phyloP scores from a whole-genome alignment of 2,329 filamentous ascomycete species.

The Paracoccidioides brasiliensis region DNA sequence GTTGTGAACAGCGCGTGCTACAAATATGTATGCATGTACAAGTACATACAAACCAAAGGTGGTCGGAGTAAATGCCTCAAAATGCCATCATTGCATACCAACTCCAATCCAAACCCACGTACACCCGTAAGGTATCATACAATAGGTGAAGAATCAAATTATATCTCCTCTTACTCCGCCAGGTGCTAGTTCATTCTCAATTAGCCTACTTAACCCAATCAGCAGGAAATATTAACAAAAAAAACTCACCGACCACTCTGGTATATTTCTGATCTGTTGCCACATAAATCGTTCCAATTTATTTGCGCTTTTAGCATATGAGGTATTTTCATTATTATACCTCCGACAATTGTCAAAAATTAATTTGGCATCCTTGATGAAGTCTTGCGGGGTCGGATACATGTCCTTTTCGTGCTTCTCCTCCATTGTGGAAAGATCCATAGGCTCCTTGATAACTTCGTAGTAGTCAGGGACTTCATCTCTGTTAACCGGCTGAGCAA shows the following conservation, averaged over 20 bases:
- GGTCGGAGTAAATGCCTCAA: not conserved
- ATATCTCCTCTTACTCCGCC: slow-evolving; percentile 21
- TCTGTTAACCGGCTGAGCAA: slow-evolving; percentile 81
- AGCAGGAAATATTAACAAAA: not conserved
- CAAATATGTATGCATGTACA: not conserved
- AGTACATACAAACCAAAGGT: not conserved
- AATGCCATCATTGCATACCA: not conserved
- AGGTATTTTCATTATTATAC: slow-evolving; percentile 92
- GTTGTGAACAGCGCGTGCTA: not conserved
- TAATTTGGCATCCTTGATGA: slow-evolving; percentile 74
- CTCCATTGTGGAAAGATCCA: slow-evolving; percentile 96
- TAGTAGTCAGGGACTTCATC: slow-evolving; percentile 99
- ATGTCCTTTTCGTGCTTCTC: slow-evolving; percentile 85
- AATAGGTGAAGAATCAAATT: not conserved
- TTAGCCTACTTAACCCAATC: slow-evolving; percentile 5
- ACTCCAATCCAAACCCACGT: slow-evolving; percentile 7
- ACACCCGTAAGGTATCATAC: not conserved
- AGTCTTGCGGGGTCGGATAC: slow-evolving; percentile 84
- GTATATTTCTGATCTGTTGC: slow-evolving; percentile 78
- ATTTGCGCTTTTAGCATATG: slow-evolving; percentile 89
- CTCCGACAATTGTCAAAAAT: slow-evolving; percentile 90
- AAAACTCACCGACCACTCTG: slow-evolving; percentile 64
- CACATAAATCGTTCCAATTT: slow-evolving; percentile 93
- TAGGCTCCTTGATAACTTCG: slow-evolving; percentile 93
- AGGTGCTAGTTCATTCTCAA: slow-evolving; percentile 22